phyloP scores from a whole-genome alignment of 2,329 filamentous ascomycete species.

The Colletotrichum gigasporum region DNA sequence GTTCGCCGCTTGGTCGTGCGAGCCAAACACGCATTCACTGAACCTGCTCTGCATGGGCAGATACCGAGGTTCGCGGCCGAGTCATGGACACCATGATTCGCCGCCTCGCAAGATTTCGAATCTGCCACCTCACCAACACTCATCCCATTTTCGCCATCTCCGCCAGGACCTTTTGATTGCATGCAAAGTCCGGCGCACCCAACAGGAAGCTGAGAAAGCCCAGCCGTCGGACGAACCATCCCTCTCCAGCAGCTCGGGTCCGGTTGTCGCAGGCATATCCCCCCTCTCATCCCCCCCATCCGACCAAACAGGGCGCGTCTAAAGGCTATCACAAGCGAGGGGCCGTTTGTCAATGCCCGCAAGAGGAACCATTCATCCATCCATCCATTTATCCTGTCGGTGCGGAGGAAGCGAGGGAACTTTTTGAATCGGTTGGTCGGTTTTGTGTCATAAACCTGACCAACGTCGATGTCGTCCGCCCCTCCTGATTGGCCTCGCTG shows the following conservation, averaged over 20 bases:
- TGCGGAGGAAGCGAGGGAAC: conserved; percentile 15
- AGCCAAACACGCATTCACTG: background rate
- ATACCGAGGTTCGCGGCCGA: conserved; percentile 14
- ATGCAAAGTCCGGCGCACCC: background rate
- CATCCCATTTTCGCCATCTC: background rate
- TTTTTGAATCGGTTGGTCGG: conserved; percentile 13
- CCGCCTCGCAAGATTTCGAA: background rate
- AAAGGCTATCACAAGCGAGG: background rate
- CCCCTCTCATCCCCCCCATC: background rate
- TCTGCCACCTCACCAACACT: background rate
- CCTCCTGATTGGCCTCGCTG: conserved; percentile 6
- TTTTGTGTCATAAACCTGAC: conserved; percentile 24
- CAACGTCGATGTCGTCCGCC: background rate
- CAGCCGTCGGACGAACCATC: background rate
- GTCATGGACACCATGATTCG: conserved; percentile 7
- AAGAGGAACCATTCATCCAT: background rate
- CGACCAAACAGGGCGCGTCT: background rate
- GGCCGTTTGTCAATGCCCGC: background rate
- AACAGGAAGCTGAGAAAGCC: conserved; percentile 1
- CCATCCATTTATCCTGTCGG: too few relatives aligned
- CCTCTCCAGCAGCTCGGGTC: conserved; percentile 17
- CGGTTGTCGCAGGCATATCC: background rate
- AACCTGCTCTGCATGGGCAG: background rate
- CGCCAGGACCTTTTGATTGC: conserved; percentile 19
- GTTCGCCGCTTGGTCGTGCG: background rate